These are phyloP conservation scores for Leishmania braziliensis DNA, from an alignment of 208 protist genomes.

Conservation along the genomic window DNA sequence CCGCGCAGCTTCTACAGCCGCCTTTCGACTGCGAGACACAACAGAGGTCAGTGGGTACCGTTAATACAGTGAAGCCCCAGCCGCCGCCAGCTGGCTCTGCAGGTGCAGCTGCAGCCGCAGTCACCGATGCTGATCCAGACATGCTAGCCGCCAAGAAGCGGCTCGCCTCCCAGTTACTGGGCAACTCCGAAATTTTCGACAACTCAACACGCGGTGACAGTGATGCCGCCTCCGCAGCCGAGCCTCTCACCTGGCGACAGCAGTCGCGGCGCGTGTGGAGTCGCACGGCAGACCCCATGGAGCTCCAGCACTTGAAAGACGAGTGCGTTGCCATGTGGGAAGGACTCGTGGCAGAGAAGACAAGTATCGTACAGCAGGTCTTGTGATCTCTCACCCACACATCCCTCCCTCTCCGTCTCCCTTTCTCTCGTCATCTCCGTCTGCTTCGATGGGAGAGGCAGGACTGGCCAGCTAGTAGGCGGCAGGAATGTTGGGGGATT, in stretches of 20 bases:
- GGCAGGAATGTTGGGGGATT: not conserved
- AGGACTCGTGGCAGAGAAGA: slow-evolving; percentile 12
- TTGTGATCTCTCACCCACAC: not conserved
- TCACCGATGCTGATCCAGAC: not conserved
- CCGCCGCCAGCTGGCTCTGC: not conserved
- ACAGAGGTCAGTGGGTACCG: not conserved
- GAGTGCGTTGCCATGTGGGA: slow-evolving; percentile 11
- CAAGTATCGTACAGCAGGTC: not conserved
- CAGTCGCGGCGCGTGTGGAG: slow-evolving; percentile 16
- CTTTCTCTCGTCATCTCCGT: not conserved
- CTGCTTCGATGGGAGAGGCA: not conserved
- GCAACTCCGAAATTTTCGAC: not conserved
- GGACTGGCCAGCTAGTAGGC: not conserved
- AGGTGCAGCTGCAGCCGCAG: not conserved
- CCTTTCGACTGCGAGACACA: no score
- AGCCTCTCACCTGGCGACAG: not conserved
- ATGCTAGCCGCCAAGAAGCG: not conserved
- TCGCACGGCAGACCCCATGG: slow-evolving; percentile 7
- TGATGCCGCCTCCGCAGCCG: not conserved
- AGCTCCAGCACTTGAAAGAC: slow-evolving; percentile 11
- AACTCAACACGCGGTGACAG: not conserved
- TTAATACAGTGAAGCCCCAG: not conserved
- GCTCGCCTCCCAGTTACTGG: not conserved
- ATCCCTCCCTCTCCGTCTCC: no score
- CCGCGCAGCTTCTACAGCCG: slow-evolving; percentile 8